Percentiles rank a stretch among this genome's conserved stretches.
phyloP scores from a whole-genome alignment of 148 eudicot genomes.

The Silene latifolia region DNA sequence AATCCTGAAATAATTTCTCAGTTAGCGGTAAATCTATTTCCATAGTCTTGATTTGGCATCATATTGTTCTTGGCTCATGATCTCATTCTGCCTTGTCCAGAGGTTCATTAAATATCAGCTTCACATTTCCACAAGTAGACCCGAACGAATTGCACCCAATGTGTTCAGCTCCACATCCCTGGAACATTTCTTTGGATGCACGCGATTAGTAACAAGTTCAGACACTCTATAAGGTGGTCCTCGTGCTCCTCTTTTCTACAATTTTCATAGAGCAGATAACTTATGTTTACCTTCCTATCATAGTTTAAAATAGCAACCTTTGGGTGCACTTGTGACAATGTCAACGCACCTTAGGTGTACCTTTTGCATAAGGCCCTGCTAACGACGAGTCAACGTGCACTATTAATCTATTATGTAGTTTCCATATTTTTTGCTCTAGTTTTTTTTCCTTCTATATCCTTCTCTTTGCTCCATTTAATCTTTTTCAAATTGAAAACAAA shows the following conservation, averaged over 20 bases:
- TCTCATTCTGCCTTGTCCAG: constrained; percentile 38
- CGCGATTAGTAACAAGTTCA: constrained; percentile 29
- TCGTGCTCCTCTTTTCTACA: not conserved
- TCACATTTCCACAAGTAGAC: constrained; percentile 54
- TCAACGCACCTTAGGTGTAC: too few relatives aligned
- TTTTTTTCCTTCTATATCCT: too few relatives aligned
- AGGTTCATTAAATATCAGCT: constrained; percentile 90
- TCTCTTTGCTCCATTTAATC: too few relatives aligned
- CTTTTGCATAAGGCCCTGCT: too few relatives aligned
- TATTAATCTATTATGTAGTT: too few relatives aligned
- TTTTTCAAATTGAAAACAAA: too few relatives aligned
- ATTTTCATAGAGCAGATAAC: not conserved
- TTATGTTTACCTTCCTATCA: not conserved
- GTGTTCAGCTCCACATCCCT: constrained; percentile 63
- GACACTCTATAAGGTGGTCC: constrained; percentile 12
- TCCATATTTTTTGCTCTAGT: too few relatives aligned
- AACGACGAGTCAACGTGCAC: too few relatives aligned
- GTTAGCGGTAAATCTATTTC: constrained; percentile 58
- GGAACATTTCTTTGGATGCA: constrained; percentile 81
- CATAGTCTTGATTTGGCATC: not conserved
- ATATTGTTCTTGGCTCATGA: constrained; percentile 14
- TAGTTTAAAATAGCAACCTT: too few relatives aligned
- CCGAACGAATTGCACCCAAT: constrained; percentile 60
- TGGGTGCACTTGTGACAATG: too few relatives aligned
- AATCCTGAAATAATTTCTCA: constrained; percentile 73